Conservation (phyloP, 2,329 filamentous ascomycete species). For the Neospermospora avenae region DNA sequence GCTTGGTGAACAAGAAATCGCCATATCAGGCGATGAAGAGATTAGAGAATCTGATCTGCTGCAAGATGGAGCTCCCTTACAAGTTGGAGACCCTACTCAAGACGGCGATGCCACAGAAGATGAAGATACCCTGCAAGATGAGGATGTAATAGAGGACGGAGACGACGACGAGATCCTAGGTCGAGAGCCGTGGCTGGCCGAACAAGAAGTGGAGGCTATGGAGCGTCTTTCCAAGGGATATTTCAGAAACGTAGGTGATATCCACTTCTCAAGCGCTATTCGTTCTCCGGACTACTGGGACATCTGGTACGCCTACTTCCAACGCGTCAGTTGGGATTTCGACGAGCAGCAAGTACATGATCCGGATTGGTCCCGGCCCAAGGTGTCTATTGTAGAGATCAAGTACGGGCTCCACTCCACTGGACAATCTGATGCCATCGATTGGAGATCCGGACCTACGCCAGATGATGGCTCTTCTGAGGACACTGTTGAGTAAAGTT, state of each 20-base stretch:
- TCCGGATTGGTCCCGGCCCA: background rate
- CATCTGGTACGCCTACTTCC: background rate
- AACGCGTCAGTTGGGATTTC: background rate
- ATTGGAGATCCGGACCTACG: background rate
- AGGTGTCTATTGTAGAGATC: background rate
- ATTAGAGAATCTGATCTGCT: background rate
- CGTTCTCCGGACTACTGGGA: conserved; percentile 6
- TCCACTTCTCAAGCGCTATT: conserved; percentile 14
- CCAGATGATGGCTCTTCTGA: background rate
- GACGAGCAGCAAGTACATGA: background rate
- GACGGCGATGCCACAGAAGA: background rate
- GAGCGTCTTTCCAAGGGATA: conserved; percentile 5
- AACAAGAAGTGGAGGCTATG: background rate
- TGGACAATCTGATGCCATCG: background rate
- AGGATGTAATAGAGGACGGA: background rate
- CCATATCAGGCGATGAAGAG: background rate
- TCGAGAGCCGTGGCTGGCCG: background rate
- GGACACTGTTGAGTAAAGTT: background rate
- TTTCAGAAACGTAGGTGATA: conserved; percentile 11
- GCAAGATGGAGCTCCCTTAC: background rate
- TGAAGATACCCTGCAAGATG: background rate
- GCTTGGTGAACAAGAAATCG: background rate
- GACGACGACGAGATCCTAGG: background rate
- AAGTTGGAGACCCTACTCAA: no score
- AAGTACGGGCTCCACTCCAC: background rate